phyloP scores from a whole-genome alignment of 2,329 filamentous ascomycete species.

The Pseudohalonectria lignicola region DNA sequence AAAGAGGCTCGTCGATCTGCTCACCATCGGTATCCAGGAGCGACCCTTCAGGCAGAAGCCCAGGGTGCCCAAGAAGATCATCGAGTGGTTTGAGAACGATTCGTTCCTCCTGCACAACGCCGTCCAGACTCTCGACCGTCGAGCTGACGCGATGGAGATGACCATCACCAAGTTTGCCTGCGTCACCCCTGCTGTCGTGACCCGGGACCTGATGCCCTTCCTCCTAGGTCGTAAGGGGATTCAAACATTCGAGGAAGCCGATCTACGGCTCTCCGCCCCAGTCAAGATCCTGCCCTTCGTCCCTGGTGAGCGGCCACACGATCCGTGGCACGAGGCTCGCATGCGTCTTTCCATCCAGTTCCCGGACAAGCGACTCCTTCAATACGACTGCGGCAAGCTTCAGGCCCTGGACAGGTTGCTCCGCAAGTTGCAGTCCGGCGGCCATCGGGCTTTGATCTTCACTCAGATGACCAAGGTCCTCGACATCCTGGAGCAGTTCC shows the following conservation, averaged over 20 bases:
- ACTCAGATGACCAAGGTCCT: slow-evolving; percentile 99
- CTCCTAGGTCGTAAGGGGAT: slow-evolving; percentile 51
- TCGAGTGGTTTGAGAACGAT: slow-evolving; percentile 66
- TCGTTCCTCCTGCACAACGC: slow-evolving; percentile 53
- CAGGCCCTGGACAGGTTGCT: slow-evolving; percentile 81
- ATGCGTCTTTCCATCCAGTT: slow-evolving; percentile 94
- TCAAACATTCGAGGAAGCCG: slow-evolving; percentile 42
- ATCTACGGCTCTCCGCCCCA: slow-evolving; percentile 46
- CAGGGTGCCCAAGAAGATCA: slow-evolving; percentile 47
- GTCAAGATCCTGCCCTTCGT: slow-evolving; percentile 44
- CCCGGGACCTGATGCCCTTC: slow-evolving; percentile 61
- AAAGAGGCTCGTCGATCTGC: slow-evolving; percentile 60
- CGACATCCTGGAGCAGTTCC: slow-evolving; percentile 92
- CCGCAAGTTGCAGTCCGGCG: slow-evolving; percentile 75
- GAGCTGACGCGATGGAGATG: slow-evolving; percentile 61
- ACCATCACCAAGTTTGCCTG: slow-evolving; percentile 83
- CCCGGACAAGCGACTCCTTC: slow-evolving; percentile 87
- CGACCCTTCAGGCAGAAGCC: slow-evolving; percentile 51
- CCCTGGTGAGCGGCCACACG: slow-evolving; percentile 45
- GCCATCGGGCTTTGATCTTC: slow-evolving; percentile 92
- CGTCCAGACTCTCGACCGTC: slow-evolving; percentile 63
- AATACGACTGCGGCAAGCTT: slow-evolving; percentile 96
- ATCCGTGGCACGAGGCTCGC: slow-evolving; percentile 89
- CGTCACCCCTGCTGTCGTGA: slow-evolving; percentile 80
- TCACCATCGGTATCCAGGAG: slow-evolving; percentile 53